Conservation (phyloP, 306 rosid genomes). For the Quillaja saponaria region DNA sequence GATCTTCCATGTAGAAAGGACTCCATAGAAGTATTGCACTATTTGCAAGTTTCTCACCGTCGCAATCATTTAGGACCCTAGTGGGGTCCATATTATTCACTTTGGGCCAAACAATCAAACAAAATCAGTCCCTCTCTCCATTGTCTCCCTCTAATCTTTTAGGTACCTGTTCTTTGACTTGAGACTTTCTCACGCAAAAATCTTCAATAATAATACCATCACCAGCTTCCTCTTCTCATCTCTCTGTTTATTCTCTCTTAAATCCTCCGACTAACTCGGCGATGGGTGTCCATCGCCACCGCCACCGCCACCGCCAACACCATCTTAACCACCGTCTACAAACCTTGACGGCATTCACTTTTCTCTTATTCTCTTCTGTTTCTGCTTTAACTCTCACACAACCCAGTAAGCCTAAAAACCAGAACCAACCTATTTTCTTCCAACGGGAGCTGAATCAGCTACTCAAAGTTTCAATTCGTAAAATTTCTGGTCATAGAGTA, state of each 20-base stretch:
- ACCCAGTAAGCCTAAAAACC: slow-evolving; percentile 39
- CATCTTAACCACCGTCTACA: slow-evolving; percentile 22
- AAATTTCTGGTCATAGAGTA: slow-evolving; percentile 32
- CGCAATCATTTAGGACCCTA: too few relatives aligned
- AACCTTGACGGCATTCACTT: slow-evolving; percentile 48
- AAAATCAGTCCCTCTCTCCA: slow-evolving; percentile 25
- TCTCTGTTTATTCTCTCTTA: background rate
- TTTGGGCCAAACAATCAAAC: slow-evolving; percentile 37
- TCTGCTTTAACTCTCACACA: slow-evolving; percentile 42
- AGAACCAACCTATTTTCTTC: background rate
- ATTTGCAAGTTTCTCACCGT: too few relatives aligned
- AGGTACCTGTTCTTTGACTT: slow-evolving; percentile 54
- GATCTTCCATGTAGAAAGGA: too few relatives aligned
- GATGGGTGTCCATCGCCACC: slow-evolving; percentile 57
- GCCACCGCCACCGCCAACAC: slow-evolving; percentile 17
- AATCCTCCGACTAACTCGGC: slow-evolving; percentile 8
- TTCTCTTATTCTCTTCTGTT: slow-evolving; percentile 54
- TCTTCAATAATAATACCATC: slow-evolving; percentile 23
- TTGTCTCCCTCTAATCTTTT: slow-evolving; percentile 9
- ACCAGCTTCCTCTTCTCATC: slow-evolving; percentile 5
- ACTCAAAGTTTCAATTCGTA: too few relatives aligned
- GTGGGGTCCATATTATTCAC: slow-evolving; percentile 31
- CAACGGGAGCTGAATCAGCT: background rate
- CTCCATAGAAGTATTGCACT: too few relatives aligned
- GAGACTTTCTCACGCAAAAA: slow-evolving; percentile 24